These are phyloP conservation scores for Pulveroboletus sp. DNA, from an alignment of 768 basidiomycete species.

Conservation along the genomic window DNA sequence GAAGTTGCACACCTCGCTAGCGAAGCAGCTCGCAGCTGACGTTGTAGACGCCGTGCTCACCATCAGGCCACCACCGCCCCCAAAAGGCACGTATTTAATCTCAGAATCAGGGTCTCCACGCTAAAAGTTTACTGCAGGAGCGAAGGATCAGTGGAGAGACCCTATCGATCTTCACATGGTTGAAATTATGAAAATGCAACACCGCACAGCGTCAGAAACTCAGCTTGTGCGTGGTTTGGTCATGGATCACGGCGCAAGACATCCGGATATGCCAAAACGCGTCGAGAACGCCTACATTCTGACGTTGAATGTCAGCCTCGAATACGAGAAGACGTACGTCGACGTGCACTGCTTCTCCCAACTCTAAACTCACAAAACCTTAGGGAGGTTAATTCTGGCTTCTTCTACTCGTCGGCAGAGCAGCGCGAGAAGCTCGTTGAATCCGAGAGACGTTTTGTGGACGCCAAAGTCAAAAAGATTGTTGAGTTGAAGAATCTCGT, in stretches of 20 bases:
- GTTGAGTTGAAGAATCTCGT: constrained; percentile 95
- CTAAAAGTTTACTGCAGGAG: constrained; percentile 38
- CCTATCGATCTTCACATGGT: constrained; percentile 99
- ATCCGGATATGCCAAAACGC: constrained; percentile 99
- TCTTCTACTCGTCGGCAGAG: constrained; percentile 98
- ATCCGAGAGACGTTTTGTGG: constrained; percentile 90
- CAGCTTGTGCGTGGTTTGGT: constrained; percentile 93
- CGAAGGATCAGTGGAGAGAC: constrained; percentile 67
- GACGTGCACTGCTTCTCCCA: constrained; percentile 10
- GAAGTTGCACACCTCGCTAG: constrained; percentile 78
- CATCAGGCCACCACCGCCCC: constrained; percentile 67
- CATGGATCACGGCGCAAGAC: constrained; percentile 93
- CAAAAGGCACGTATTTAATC: constrained; percentile 44
- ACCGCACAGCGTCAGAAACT: constrained; percentile 95
- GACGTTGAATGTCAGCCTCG: constrained; percentile 94
- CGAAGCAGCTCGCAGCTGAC: constrained; percentile 83
- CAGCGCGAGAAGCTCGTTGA: constrained; percentile 99
- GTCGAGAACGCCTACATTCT: constrained; percentile 94
- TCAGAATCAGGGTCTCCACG: constrained; percentile 24
- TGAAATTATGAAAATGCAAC: constrained; percentile 99
- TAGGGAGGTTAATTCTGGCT: constrained; percentile 98
- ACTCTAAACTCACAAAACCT: constrained; percentile 18
- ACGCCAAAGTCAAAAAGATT: constrained; percentile 92
- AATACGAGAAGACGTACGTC: constrained; percentile 98
- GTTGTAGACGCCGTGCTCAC: constrained; percentile 94